Base-by-base conservation (phyloP, 768 basidiomycete genomes). In the Kondoa malvinella region DNA sequence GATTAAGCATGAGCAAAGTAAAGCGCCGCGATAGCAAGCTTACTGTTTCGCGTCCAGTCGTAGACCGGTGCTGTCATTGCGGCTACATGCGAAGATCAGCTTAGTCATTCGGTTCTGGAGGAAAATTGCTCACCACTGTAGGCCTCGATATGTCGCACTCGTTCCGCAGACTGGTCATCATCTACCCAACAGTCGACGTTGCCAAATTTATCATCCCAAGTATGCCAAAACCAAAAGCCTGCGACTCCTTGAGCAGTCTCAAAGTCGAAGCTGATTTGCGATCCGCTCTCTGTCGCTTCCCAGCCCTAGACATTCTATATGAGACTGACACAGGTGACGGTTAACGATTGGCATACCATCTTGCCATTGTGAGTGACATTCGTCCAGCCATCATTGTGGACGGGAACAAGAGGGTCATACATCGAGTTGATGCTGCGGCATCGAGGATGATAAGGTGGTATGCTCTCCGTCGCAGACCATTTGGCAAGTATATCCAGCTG, bases 351-450 rank as follows among this genome's bases (percentile, higher is more conserved):
- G 15, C 30, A 63, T 33, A 27, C 66, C 68, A 33, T 67, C 61
- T 69, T 69, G 57, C 59, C 68, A 30, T 69, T 69, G n/a, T 64
- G 29, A 21, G 68, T 66, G n/a, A 69, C 68, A 14, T 58, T 30
- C 31, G 31, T 34, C 68, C 68, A 69, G 1, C 68, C 68, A 16
- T 62, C 25, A 50, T 32, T 59, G 31, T 29, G 30, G 21, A 34
- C 25, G 25, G 68, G 65, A 3, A 29, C 34, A 17, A 69, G 40
- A 12, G 68, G 68, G 34, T 58, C 57, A 15, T 34, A 50, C 25
- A 32, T 66, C 1, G 68, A 69, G 17, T 67, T 56, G 33, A 69
- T 64, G 25, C 65, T 32, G 12, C 64, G 32, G 33, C 68, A 69
- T 21, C 59, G 40, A 34, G 68, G 68, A 33, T 67, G 68, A 17